phyloP scores from a whole-genome alignment of 140 eudicot genomes.

The Bidens hawaiensis region DNA sequence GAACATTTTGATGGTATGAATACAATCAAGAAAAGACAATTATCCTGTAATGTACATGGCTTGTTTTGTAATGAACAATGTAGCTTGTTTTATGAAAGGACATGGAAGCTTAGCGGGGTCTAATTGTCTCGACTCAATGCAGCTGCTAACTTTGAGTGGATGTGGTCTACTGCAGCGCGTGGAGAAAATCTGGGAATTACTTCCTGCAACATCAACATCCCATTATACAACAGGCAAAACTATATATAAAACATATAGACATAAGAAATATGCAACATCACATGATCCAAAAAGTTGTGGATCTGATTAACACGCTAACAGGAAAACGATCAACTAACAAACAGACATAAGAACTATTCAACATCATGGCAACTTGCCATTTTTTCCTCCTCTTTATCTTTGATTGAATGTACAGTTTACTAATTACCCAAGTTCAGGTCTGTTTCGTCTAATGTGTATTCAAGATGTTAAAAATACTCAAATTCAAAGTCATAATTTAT shows the following conservation, averaged over 20 bases:
- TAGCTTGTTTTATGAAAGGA: not conserved
- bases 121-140: slow-evolving; percentile 40
- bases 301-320: no score
- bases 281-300: no score
- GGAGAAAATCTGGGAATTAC: slow-evolving; percentile 86
- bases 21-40: not conserved
- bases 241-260: no score
- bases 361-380: not conserved
- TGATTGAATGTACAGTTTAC: no score
- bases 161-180: slow-evolving; percentile 72
- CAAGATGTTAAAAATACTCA: not conserved
- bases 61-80: not conserved
- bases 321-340: no score
- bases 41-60: slow-evolving; percentile 11
- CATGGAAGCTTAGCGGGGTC: not conserved
- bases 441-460: not conserved
- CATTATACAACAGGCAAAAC: no score
- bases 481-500: not conserved
- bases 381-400: not conserved
- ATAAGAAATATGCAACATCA: no score
- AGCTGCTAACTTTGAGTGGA: slow-evolving; percentile 73
- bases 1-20: not conserved
- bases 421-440: not conserved
- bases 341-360: no score
- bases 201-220: slow-evolving; percentile 46